Evolutionary conservation across 1,284 basidiomycete genomes (phyloP).

Genomic region (Athelia sp.): DNA sequence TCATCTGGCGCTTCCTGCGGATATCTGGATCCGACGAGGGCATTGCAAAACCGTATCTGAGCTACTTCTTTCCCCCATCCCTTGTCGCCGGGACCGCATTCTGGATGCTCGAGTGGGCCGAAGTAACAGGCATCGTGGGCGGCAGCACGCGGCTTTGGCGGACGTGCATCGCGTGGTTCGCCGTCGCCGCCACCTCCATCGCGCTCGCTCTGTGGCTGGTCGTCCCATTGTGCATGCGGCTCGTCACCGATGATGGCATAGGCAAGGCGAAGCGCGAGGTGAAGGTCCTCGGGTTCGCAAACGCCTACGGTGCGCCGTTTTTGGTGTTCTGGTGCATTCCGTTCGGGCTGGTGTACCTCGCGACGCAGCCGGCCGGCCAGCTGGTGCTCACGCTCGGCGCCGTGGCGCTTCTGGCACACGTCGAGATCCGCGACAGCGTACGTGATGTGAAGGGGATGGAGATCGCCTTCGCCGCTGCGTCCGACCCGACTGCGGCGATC

Average conservation of each 20-base stretch:
- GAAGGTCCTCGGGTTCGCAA: conserved; percentile 82
- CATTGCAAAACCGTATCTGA: conserved; percentile 61
- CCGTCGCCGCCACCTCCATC: conserved; percentile 47
- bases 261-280: conserved; percentile 39
- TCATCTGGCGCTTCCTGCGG: conserved; percentile 54
- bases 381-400: conserved; percentile 62
- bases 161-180: conserved; percentile 58
- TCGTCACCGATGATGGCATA: conserved; percentile 29
- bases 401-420: conserved; percentile 62
- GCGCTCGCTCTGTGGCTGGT: conserved; percentile 66
- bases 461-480: conserved; percentile 37
- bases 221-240: conserved; percentile 68
- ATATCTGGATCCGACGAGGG: conserved; percentile 75
- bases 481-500: conserved; percentile 31
- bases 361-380: conserved; percentile 81
- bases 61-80: conserved; percentile 49
- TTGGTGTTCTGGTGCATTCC: conserved; percentile 73
- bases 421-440: conserved; percentile 78
- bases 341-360: conserved; percentile 62
- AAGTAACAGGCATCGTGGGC: conserved; percentile 46
- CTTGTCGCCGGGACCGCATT: conserved; percentile 57
- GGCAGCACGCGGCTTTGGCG: conserved; percentile 43
- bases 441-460: conserved; percentile 66
- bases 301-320: conserved; percentile 86
- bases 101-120: conserved; percentile 81